Conservation (phyloP, 73 alveolate species). For the Paramecium bursaria region DNA sequence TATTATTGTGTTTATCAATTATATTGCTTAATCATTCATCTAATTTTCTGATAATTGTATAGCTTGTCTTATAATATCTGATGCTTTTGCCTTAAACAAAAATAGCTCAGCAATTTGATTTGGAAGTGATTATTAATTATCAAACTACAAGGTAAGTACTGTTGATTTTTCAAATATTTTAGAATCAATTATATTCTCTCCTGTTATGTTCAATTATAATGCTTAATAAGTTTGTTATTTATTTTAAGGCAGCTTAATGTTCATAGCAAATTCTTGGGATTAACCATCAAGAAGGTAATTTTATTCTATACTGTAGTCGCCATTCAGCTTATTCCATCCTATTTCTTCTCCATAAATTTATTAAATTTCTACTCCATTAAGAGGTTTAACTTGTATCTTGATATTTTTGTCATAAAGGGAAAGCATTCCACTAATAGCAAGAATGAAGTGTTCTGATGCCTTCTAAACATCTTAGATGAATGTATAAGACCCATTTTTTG, state of each 20-base stretch:
- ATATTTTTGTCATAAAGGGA: slow-evolving; percentile 71
- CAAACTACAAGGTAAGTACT: background rate
- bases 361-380: slow-evolving; percentile 2
- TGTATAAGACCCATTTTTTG: slow-evolving; percentile 77
- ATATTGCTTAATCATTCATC: slow-evolving; percentile 26
- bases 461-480: slow-evolving; percentile 62
- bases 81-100: slow-evolving; percentile 67
- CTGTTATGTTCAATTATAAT: background rate
- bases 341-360: slow-evolving; percentile 66
- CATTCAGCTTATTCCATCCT: slow-evolving; percentile 41
- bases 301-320: slow-evolving; percentile 1
- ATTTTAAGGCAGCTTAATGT: background rate
- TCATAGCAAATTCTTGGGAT: slow-evolving; percentile 47
- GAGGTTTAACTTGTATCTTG: slow-evolving; percentile 4
- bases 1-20: background rate
- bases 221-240: background rate
- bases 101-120: slow-evolving; percentile 68
- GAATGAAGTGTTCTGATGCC: slow-evolving; percentile 54
- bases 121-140: background rate
- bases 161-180: background rate
- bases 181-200: background rate
- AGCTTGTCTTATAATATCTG: slow-evolving; percentile 66
- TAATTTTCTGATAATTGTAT: slow-evolving; percentile 49
- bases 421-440: slow-evolving; percentile 69
- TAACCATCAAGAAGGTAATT: slow-evolving; percentile 55